A percentile compares a stretch with the other conserved stretches of the same genome.
Evolutionary conservation across 441 rosid genomes (phyloP).

Genomic region (Jatropha multifida): DNA sequence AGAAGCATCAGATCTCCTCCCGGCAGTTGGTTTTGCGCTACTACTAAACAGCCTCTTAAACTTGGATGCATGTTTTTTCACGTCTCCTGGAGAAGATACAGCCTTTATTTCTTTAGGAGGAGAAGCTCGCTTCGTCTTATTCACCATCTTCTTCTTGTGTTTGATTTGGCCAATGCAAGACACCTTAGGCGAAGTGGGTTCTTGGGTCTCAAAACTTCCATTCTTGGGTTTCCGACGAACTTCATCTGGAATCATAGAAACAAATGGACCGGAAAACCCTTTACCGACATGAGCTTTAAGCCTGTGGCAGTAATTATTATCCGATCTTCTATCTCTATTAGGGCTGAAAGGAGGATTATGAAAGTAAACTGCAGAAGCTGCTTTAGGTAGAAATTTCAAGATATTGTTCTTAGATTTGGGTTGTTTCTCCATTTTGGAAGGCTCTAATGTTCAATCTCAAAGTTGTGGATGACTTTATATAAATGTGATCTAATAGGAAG

Average conservation of each 20-base stretch:
- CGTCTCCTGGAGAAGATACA: slow-evolving; percentile 14
- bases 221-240: slow-evolving; percentile 51
- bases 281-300: slow-evolving; percentile 26
- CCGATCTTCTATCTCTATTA: slow-evolving; percentile 43
- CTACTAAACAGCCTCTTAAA: slow-evolving; percentile 41
- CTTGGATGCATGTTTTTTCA: slow-evolving; percentile 29
- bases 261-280: slow-evolving; percentile 66
- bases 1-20: slow-evolving; percentile 30
- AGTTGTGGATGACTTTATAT: not conserved
- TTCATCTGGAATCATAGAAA: slow-evolving; percentile 57
- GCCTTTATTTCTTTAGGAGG: slow-evolving; percentile 20
- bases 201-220: slow-evolving; percentile 38
- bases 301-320: slow-evolving; percentile 24
- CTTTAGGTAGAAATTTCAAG: slow-evolving; percentile 60
- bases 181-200: slow-evolving; percentile 86
- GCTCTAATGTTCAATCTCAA: not conserved
- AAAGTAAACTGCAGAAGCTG: slow-evolving; percentile 52
- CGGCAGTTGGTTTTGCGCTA: slow-evolving; percentile 3
- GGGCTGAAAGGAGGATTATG: slow-evolving; percentile 68
- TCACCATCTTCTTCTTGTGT: slow-evolving; percentile 42
- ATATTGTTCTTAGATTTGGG: slow-evolving; percentile 44
- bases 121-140: not conserved
- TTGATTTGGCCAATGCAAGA: slow-evolving; percentile 95
- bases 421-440: slow-evolving; percentile 43
- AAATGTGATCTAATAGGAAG: too few species aligned